Percentiles rank a stretch among this genome's conserved stretches.
These are phyloP conservation scores for Penicillium rolfsii DNA, from an alignment of 2,329 filamentous ascomycete species.

Conservation along the genomic window DNA sequence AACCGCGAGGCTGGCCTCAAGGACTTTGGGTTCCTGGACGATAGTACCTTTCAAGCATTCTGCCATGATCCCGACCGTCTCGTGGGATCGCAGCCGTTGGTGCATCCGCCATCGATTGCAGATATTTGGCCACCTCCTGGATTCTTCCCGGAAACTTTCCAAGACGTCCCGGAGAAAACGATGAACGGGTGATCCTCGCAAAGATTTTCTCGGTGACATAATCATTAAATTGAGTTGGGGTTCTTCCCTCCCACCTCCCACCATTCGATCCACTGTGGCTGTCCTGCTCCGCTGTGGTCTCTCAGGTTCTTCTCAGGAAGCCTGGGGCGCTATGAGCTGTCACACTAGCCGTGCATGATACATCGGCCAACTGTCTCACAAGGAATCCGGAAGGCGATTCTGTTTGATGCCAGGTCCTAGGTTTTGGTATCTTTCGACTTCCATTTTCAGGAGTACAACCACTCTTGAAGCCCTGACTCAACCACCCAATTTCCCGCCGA, in stretches of 20 bases:
- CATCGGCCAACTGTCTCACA: background rate
- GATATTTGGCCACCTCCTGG: constrained; percentile 50
- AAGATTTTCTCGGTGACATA: background rate
- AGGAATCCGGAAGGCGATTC: too few species aligned
- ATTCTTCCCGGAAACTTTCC: constrained; percentile 48
- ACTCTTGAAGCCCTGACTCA: background rate
- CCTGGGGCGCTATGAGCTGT: constrained; percentile 2
- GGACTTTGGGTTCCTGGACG: constrained; percentile 51
- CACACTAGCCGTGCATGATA: background rate
- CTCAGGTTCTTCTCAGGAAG: background rate
- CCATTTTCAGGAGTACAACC: background rate
- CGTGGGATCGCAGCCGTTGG: constrained; percentile 39
- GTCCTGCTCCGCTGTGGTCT: background rate
- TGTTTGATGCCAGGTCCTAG: background rate
- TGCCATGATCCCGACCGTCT: constrained; percentile 50
- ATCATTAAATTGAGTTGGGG: background rate
- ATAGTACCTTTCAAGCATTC: constrained; percentile 49
- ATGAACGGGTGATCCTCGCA: constrained; percentile 25
- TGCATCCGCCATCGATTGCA: constrained; percentile 45
- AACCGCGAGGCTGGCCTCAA: constrained; percentile 47
- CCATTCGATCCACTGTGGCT: constrained; percentile 1
- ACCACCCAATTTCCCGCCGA: background rate
- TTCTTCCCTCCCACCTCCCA: background rate
- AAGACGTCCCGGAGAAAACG: constrained; percentile 29
- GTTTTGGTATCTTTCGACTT: background rate